Base-by-base conservation (phyloP, 768 basidiomycete species). In the Lactifluus subvellereus region DNA sequence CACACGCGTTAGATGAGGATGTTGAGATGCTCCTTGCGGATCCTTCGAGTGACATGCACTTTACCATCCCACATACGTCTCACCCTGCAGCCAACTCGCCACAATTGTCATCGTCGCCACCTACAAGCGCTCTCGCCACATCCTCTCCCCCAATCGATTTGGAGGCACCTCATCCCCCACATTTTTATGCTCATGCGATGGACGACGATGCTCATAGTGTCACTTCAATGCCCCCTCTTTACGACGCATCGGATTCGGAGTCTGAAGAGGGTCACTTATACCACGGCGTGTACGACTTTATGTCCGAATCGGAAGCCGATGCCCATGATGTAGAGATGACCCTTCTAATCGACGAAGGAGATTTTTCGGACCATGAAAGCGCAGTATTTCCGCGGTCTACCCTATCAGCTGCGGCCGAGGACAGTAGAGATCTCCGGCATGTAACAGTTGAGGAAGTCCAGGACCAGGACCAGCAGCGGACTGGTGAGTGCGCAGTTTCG, bases 271-370 rank as follows among this genome's bases (percentile, higher is more conserved):
- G 59, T 52, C 38, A 54, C 30, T 5, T 60, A 38, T 48, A 11
- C 38, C n/a, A 5, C 13, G 33, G 40, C 43, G 53, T 27, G 30
- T 45, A 66, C 16, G 65, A 66, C 30, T 43, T 42, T 30, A 64
- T 51, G 53, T 66, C 65, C 32, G 61, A 66, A 9, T 66, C 65
- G 22, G 64, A 65, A 16, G 59, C 27, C 27, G 67, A 67, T 59
- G 67, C 67, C 42, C 38, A 51, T 30, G 67, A 67, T 20, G 65
- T 67, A 6, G 67, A 67, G 57, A 67, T 67, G 67, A 42, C 54
- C 6, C 64, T 65, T 20, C 43, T 55, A 2, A 7, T 38, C 22
- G 65, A 62, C 14, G 59, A 65, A 3, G 63, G 40, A 2, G 43
- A 51, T n/a, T 11, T 14, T 14, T 63, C 60, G 20, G 66, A 64